Conservation (phyloP, 306 rosid species). For the Lagenaria siceraria region DNA sequence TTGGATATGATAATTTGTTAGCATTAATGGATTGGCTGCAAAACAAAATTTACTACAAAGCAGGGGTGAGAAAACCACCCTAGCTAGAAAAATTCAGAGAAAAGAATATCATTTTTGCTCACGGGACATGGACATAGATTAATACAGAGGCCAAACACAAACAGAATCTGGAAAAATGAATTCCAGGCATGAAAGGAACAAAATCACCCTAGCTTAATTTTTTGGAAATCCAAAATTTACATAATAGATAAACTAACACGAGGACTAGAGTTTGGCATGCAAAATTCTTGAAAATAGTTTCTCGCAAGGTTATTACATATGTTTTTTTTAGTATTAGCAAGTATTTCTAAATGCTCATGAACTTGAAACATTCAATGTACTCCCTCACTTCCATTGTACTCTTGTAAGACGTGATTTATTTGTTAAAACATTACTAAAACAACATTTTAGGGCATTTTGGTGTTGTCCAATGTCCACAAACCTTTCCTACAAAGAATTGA, state of each 20-base stretch:
- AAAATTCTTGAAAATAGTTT: background rate
- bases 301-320: background rate
- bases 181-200: background rate
- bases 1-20: conserved; percentile 10
- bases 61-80: background rate
- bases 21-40: background rate
- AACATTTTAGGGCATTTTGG: background rate
- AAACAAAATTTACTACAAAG: background rate
- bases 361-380: background rate
- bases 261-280: background rate
- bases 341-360: background rate
- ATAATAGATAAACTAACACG: background rate
- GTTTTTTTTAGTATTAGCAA: background rate
- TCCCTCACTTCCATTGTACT: background rate
- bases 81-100: background rate
- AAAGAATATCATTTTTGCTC: background rate
- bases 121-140: background rate
- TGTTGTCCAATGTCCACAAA: background rate
- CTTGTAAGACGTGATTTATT: background rate
- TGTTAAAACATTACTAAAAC: background rate
- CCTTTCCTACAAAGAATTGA: background rate
- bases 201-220: background rate
- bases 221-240: background rate
- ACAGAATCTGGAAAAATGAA: background rate
- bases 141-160: background rate